Percentiles rank a stretch among this genome's conserved stretches.
Evolutionary conservation across 108 stramenopile species (phyloP).

Genomic region (Cyclotella sp.): DNA sequence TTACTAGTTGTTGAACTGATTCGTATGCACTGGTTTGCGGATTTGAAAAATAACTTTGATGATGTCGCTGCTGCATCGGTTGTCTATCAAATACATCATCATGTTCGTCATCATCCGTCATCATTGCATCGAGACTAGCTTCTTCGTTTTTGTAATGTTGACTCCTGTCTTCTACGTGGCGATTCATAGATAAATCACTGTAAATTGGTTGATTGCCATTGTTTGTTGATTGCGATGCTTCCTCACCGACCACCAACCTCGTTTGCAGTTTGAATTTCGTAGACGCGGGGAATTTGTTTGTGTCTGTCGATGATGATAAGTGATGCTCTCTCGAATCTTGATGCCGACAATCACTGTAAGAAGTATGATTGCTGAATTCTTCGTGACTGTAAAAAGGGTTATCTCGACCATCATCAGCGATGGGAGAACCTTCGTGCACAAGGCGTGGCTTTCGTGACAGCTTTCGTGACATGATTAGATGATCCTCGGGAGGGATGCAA

Average conservation of each 20-base stretch:
- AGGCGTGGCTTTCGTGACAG: conserved; percentile 50
- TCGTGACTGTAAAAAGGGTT: not conserved
- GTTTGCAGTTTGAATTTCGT: conserved; percentile 33
- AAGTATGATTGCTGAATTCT: not conserved
- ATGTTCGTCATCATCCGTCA: conserved; percentile 21
- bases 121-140: conserved; percentile 19
- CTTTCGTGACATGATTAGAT: not conserved
- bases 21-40: not conserved
- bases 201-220: not conserved
- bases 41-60: too few relatives aligned
- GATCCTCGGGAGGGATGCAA: not conserved
- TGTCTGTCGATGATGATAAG: not conserved
- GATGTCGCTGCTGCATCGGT: not conserved
- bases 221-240: not conserved
- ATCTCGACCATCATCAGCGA: conserved; percentile 21
- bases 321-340: not conserved
- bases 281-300: not conserved
- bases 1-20: conserved; percentile 7
- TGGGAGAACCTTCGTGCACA: conserved; percentile 64
- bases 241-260: conserved; percentile 31
- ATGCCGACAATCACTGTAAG: not conserved
- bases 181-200: too few relatives aligned
- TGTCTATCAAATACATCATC: conserved; percentile 17
- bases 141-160: conserved; percentile 1
- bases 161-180: not conserved